These are phyloP conservation scores for Discostella stelligeroides DNA, from an alignment of 108 stramenopile species.

Conservation along the genomic window DNA sequence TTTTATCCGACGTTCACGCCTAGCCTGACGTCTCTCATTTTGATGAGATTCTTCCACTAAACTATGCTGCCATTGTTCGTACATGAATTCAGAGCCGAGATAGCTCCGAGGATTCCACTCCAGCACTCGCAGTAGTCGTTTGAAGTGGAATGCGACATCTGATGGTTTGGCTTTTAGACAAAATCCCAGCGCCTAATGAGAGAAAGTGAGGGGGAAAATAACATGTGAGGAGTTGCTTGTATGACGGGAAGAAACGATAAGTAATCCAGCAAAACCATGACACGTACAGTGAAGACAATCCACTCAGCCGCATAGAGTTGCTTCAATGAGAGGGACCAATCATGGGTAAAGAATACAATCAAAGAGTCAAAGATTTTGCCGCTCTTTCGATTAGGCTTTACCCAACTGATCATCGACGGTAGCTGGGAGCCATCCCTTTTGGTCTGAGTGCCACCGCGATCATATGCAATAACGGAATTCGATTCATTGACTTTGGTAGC, in stretches of 20 bases:
- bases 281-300: constrained; percentile 77
- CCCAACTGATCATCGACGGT: constrained; percentile 58
- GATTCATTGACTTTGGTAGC: constrained; percentile 89
- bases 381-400: constrained; percentile 71
- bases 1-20: constrained; percentile 33
- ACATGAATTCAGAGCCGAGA: constrained; percentile 71
- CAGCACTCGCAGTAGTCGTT: constrained; percentile 66
- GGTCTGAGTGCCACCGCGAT: constrained; percentile 27
- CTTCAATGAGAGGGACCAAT: constrained; percentile 82
- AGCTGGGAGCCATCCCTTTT: constrained; percentile 30
- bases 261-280: neutral
- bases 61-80: constrained; percentile 71
- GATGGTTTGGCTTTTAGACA: constrained; percentile 75
- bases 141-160: constrained; percentile 90
- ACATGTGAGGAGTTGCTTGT: constrained; percentile 1
- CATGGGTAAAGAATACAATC: constrained; percentile 83
- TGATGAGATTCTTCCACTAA: constrained; percentile 64
- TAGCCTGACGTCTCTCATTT: constrained; percentile 55
- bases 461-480: constrained; percentile 63
- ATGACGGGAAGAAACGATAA: neutral
- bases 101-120: constrained; percentile 70
- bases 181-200: constrained; percentile 65
- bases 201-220: neutral
- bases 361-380: constrained; percentile 77
- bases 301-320: constrained; percentile 83